Percentiles rank a stretch among this genome's conserved stretches.
phyloP scores from a whole-genome alignment of 352 stramenopile species.

The Globisporangium takayamanum region DNA sequence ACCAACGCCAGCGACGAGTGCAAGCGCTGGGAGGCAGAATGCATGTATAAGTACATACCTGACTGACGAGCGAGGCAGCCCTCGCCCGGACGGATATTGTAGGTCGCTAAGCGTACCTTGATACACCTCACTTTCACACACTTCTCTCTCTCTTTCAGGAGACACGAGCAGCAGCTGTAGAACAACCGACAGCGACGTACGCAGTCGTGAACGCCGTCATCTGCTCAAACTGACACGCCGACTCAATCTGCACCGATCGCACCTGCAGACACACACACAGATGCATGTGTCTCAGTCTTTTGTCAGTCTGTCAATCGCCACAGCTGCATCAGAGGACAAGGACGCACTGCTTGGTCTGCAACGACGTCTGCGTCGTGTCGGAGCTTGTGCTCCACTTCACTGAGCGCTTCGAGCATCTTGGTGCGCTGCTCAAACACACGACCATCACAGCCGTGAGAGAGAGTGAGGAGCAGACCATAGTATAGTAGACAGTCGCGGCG shows the following conservation, averaged over 20 bases:
- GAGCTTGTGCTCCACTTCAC: constrained; percentile 34
- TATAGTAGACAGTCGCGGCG: neutral
- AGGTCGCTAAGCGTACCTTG: too few species aligned
- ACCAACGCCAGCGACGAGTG: too few species aligned
- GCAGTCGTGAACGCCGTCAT: constrained; percentile 16
- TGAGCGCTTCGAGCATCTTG: constrained; percentile 27
- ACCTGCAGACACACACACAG: constrained; percentile 10
- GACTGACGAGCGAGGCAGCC: too few species aligned
- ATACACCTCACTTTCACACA: too few species aligned
- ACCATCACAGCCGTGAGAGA: neutral
- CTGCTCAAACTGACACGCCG: constrained; percentile 15
- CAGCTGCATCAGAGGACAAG: neutral
- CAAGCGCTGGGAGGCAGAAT: too few species aligned
- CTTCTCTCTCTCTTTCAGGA: too few species aligned
- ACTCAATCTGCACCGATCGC: constrained; percentile 17
- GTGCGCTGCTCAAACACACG: constrained; percentile 13
- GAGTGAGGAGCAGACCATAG: too few species aligned
- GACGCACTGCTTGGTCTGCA: constrained; percentile 25
- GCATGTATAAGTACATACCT: too few species aligned
- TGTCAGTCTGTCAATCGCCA: neutral
- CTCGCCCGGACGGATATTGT: too few species aligned
- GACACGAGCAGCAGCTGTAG: neutral
- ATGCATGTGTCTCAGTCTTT: neutral
- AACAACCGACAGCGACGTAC: constrained; percentile 1
- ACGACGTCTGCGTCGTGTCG: constrained; percentile 27